Conservation (phyloP, 495 filamentous ascomycete genomes). For the Evernia prunastri region DNA sequence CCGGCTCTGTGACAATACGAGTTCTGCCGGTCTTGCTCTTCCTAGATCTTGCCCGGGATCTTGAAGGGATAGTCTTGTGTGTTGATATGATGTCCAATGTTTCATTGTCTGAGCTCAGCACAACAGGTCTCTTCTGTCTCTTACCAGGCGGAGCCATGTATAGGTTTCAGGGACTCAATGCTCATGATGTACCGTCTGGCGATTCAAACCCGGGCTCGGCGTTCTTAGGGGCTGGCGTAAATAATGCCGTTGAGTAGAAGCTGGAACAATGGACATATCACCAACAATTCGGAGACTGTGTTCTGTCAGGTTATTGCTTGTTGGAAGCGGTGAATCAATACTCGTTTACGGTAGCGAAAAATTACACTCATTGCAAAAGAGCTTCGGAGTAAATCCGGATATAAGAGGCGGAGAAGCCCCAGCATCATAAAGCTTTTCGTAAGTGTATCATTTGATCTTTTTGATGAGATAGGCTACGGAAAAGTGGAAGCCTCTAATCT, state of each 20-base stretch:
- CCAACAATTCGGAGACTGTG: too few relatives aligned
- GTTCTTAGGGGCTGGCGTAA: neutral
- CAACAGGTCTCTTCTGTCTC: conserved; percentile 41
- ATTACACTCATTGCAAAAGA: too few relatives aligned
- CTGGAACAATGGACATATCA: neutral
- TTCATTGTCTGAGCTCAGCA: conserved; percentile 42
- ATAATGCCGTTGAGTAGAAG: neutral
- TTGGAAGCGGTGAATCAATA: too few relatives aligned
- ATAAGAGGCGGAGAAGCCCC: too few relatives aligned
- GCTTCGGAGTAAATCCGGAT: too few relatives aligned
- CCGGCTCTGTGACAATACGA: conserved; percentile 8
- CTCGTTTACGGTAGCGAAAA: too few relatives aligned
- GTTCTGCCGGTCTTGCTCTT: neutral
- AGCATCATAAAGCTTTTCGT: too few relatives aligned
- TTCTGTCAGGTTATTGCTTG: too few relatives aligned
- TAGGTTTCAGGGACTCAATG: neutral
- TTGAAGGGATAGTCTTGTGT: conserved; percentile 20
- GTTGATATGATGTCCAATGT: conserved; percentile 18
- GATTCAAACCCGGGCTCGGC: too few relatives aligned
- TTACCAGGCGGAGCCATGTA: conserved; percentile 43
- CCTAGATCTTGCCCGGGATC: conserved; percentile 7
- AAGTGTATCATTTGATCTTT: too few relatives aligned
- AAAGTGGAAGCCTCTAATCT: too few relatives aligned
- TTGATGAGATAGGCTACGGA: too few relatives aligned
- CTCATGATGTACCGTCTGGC: neutral